Evolutionary conservation across 768 basidiomycete genomes (phyloP), one percentile per base, ranked within the genome.

Genomic region (Xanthoconium stramineum): DNA sequence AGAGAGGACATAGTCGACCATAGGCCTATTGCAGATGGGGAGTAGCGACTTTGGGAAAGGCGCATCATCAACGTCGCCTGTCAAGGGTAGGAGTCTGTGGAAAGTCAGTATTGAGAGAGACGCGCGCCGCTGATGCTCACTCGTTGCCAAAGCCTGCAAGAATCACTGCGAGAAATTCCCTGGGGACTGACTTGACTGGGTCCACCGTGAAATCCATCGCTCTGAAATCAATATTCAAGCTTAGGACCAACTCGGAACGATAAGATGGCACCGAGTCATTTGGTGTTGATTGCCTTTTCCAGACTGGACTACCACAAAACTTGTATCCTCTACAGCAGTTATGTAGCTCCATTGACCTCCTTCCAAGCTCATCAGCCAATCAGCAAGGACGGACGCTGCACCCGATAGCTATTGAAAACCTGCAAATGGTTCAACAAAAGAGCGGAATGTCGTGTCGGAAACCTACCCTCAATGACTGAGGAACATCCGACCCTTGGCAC

Each of bases 101-200:
- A 53, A 50, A 46, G 55, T 60, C n/a, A 58, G 57, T 12, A 36
- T 19, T 8, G 32, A n/a, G 0, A 28, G 6, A n/a, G 6, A 38
- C 14, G 36, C 2, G 19, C 32, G 24, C 30, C 38, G 35, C 15
- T 5, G 48, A 19, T 46, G 68, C 85, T 71, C 72, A 91, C 94
- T 88, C 87, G 65, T 89, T 86, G n/a, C 95, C 95, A 74, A 93
- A 93, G 35, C 95, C 95, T 30, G 92, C 89, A 13, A 97, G 79
- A 29, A 97, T 76, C 19, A 98, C 84, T 0, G 91, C 95, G 50
- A 90, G 82, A 69, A 97, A 97, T 70, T 97, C 95, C 32, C 80
- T 81, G 35, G 80, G 78, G 24, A 82, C 76, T 29, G 77, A 75
- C 46, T 80, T 81, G 28, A 76, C 69, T 58, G 78, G 75, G 60